Base-by-base conservation (phyloP, 495 filamentous ascomycete species). In the Aspergillus homomorphus region DNA sequence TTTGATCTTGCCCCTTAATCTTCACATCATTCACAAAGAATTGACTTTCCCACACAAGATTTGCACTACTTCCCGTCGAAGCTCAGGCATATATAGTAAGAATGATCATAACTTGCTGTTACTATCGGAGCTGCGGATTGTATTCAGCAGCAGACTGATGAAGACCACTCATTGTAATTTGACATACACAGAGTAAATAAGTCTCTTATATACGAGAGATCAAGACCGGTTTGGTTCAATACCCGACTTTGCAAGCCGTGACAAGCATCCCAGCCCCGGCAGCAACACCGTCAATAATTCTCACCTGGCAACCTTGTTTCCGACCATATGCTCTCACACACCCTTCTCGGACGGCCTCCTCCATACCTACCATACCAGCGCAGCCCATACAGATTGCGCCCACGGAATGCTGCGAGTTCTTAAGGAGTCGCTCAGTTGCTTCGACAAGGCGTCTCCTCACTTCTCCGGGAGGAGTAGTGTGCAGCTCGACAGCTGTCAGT, bases 311-410 rank as follows among this genome's bases (percentile, higher is more conserved):
- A 0, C 88, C 90, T 49, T 80, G 75, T 15, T 78, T 70, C 45
- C 80, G 73, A 15, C 89, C 90, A 59, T 86, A 84, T 19, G 79
- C 78, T 54, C 86, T 81, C 24, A 82, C 67, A 45, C 88, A 88
- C 2, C 86, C 87, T 41, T 82, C 81, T 51, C 87, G 79, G 45
- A 96, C 90, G 51, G 89, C 87, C 56, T 86, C 80, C 55, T 93
- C 89, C 77, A 98, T 82, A 14, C 93, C 94, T 21, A 84, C 87
- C 94, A 97, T 96, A 4, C 94, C 93, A 43, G 92, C 93, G 75
- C 92, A 96, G 56, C 90, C 84, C 58, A 88, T 82, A 24, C 81
- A 81, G 0, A 92, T 85, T 15, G 74, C 77, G 22, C 73, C 68
- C 0, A 82, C 74, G 22, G 66, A 65, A 41, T 59, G 55, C 4